phyloP scores from a whole-genome alignment of 495 filamentous ascomycete species.

The Penicillium ucsense region DNA sequence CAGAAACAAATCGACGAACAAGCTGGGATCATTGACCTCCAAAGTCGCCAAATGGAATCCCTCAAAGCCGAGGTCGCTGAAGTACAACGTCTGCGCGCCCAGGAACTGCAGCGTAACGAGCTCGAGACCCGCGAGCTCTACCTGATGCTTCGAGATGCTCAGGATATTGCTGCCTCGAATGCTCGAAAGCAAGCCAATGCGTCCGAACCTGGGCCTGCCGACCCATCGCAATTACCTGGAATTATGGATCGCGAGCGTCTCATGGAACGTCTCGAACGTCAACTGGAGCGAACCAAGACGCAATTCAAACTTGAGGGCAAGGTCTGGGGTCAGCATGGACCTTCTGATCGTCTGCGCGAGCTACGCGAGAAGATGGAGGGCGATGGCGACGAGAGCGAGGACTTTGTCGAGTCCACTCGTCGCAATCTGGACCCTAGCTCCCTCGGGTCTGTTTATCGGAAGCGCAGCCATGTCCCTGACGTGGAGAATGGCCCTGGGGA shows the following conservation, averaged over 20 bases:
- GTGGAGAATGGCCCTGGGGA: conserved; percentile 33
- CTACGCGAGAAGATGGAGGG: conserved; percentile 92
- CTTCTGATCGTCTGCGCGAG: conserved; percentile 85
- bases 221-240: conserved; percentile 75
- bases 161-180: conserved; percentile 84
- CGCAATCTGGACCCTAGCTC: conserved; percentile 44
- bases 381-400: conserved; percentile 34
- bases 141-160: conserved; percentile 95
- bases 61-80: conserved; percentile 84
- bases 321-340: conserved; percentile 79
- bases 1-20: conserved; percentile 93
- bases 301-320: conserved; percentile 96
- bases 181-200: conserved; percentile 50
- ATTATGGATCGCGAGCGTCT: conserved; percentile 87
- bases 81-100: conserved; percentile 73
- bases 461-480: conserved; percentile 43
- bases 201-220: conserved; percentile 26
- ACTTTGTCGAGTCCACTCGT: conserved; percentile 42
- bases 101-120: conserved; percentile 91
- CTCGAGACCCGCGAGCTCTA: conserved; percentile 93
- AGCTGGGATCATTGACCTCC: conserved; percentile 76
- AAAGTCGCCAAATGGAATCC: conserved; percentile 72
- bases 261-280: conserved; percentile 86
- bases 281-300: conserved; percentile 93
- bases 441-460: conserved; percentile 56